Evolutionary conservation across 108 stramenopile species (phyloP).

Genomic region (Cyclotella atomus): DNA sequence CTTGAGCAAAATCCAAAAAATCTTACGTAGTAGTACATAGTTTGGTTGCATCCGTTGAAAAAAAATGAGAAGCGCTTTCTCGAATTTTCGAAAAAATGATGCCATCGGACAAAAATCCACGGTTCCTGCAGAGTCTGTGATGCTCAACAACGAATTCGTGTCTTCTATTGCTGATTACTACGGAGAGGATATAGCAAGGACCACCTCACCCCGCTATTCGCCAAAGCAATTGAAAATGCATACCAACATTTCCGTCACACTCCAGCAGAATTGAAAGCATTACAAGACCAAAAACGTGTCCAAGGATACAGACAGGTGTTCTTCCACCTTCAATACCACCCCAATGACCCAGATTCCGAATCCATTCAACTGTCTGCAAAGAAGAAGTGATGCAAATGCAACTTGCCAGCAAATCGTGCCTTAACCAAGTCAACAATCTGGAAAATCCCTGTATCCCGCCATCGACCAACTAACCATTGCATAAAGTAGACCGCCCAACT

Average conservation of each 20-base stretch:
- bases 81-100: no score
- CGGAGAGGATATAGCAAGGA: slow-evolving; percentile 14
- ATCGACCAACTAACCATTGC: slow-evolving; percentile 1
- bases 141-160: background rate
- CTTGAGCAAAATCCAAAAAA: no score
- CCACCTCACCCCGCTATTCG: slow-evolving; percentile 26
- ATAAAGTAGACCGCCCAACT: slow-evolving; percentile 1
- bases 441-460: background rate
- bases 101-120: no score
- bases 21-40: no score
- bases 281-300: background rate
- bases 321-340: slow-evolving; percentile 23
- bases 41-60: no score
- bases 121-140: background rate
- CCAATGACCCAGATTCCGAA: background rate
- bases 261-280: background rate
- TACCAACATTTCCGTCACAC: background rate
- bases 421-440: background rate
- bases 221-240: slow-evolving; percentile 29
- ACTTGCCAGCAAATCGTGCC: no score
- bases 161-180: slow-evolving; percentile 30
- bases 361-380: background rate
- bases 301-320: slow-evolving; percentile 4
- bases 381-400: background rate
- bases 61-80: no score